Percentiles rank a stretch among this genome's conserved stretches.
phyloP scores from a whole-genome alignment of 306 rosid genomes.

The Trifolium fragiferum region DNA sequence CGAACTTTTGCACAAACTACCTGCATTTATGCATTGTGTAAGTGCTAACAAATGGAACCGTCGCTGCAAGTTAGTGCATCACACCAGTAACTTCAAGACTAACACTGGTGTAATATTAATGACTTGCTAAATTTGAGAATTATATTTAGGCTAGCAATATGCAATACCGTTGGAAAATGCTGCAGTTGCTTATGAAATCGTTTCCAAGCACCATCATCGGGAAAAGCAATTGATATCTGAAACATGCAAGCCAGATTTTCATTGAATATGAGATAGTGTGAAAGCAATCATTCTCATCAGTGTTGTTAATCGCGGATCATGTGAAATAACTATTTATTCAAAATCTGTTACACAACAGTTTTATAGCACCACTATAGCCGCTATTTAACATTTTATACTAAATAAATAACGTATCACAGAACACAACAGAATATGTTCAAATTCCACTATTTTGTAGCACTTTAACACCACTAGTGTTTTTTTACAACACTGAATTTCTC shows the following conservation, averaged over 20 bases:
- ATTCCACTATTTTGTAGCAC: not conserved
- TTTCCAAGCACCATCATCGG: conserved; percentile 99
- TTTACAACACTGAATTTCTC: not conserved
- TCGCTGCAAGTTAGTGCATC: conserved; percentile 13
- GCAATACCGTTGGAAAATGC: conserved; percentile 88
- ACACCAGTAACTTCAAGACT: conserved; percentile 23
- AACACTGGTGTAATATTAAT: conserved; percentile 9
- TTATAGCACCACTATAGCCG: not conserved
- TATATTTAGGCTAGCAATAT: conserved; percentile 15
- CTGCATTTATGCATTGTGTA: conserved; percentile 51
- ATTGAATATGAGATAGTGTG: conserved; percentile 21
- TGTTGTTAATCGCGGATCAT: not conserved
- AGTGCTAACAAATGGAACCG: conserved; percentile 35
- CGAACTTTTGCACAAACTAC: conserved; percentile 97
- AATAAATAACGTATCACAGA: not conserved
- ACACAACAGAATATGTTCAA: not conserved
- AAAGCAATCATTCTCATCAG: conserved; percentile 1
- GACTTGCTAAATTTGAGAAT: conserved; percentile 34
- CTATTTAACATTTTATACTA: not conserved
- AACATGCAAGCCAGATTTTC: conserved; percentile 28
- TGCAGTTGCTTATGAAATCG: conserved; percentile 92
- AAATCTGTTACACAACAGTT: not conserved
- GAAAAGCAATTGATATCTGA: conserved; percentile 93
- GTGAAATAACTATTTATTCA: not conserved
- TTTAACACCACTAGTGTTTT: not conserved